phyloP scores from a whole-genome alignment of 192 early-diverging fungal species.

The Dimargaris xerosporica region DNA sequence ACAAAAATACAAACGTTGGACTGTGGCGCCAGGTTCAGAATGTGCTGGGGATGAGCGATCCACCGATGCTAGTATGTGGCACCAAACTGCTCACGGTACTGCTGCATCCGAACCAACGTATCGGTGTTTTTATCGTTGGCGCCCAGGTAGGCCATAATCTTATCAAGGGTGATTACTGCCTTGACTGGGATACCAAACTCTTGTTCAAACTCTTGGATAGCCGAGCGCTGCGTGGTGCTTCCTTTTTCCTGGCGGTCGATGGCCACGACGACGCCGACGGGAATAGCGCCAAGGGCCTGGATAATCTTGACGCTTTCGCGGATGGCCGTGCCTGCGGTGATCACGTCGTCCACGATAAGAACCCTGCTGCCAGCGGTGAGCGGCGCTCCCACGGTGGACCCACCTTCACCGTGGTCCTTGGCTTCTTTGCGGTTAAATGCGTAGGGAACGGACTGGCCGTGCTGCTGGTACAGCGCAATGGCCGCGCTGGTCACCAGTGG shows the following conservation, averaged over 20 bases:
- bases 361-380: slow-evolving; percentile 44
- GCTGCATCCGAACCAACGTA: slow-evolving; percentile 52
- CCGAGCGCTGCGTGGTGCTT: slow-evolving; percentile 49
- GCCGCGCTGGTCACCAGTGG: slow-evolving; percentile 75
- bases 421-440: slow-evolving; percentile 96
- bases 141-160: slow-evolving; percentile 79
- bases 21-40: no score
- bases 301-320: slow-evolving; percentile 79
- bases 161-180: slow-evolving; percentile 70
- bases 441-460: slow-evolving; percentile 55
- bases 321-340: slow-evolving; percentile 98
- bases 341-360: slow-evolving; percentile 92
- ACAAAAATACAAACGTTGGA: no score
- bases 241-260: slow-evolving; percentile 84
- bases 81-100: slow-evolving; percentile 74
- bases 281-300: slow-evolving; percentile 42
- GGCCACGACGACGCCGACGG: slow-evolving; percentile 79
- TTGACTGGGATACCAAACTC: slow-evolving; percentile 67
- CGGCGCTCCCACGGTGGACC: slow-evolving; percentile 79
- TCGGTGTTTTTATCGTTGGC: slow-evolving; percentile 45
- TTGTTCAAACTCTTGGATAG: slow-evolving; percentile 84
- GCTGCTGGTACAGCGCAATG: slow-evolving; percentile 52
- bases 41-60: no score
- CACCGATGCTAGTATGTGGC: slow-evolving; percentile 29
- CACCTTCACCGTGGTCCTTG: slow-evolving; percentile 99